Conservation (phyloP, 352 stramenopile genomes). For the Globisporangium parvum region DNA sequence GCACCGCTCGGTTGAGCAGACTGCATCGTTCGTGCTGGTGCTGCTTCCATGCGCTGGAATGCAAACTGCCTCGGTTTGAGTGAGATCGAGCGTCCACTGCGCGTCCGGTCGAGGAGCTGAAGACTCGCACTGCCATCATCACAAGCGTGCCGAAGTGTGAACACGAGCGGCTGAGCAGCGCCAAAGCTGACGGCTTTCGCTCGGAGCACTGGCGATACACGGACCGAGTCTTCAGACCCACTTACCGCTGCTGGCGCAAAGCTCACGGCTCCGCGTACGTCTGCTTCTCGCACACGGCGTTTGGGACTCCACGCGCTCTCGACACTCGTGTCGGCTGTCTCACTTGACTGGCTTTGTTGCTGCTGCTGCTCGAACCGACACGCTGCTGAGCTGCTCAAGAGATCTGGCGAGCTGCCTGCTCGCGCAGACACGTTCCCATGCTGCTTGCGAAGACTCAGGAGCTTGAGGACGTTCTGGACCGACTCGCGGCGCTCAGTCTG, state of each 20-base stretch:
- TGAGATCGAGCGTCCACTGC: neutral
- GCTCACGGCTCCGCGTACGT: neutral
- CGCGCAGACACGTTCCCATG: conserved; percentile 1
- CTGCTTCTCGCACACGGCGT: neutral
- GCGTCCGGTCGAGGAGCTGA: conserved; percentile 5
- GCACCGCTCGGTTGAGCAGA: neutral
- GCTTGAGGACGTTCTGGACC: conserved; percentile 45
- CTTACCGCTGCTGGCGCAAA: neutral
- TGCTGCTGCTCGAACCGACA: neutral
- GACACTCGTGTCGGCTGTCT: neutral
- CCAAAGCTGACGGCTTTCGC: neutral
- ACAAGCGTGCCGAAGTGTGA: conserved; percentile 4
- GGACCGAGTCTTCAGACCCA: neutral
- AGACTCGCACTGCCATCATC: neutral
- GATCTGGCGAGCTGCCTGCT: conserved; percentile 5
- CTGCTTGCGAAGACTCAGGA: conserved; percentile 45
- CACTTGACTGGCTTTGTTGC: neutral
- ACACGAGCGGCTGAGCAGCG: neutral
- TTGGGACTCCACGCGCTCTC: conserved; percentile 2
- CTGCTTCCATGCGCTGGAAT: conserved; percentile 1
- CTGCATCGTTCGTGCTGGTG: neutral
- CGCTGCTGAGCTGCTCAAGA: neutral
- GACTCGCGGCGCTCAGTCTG: conserved; percentile 20
- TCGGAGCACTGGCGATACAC: too few species aligned
- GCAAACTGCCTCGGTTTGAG: conserved; percentile 9